Percentiles rank a stretch among this genome's conserved stretches.
These are phyloP conservation scores for Talaromyces sp. DNA, from an alignment of 2,329 filamentous ascomycete species.

Conservation along the genomic window DNA sequence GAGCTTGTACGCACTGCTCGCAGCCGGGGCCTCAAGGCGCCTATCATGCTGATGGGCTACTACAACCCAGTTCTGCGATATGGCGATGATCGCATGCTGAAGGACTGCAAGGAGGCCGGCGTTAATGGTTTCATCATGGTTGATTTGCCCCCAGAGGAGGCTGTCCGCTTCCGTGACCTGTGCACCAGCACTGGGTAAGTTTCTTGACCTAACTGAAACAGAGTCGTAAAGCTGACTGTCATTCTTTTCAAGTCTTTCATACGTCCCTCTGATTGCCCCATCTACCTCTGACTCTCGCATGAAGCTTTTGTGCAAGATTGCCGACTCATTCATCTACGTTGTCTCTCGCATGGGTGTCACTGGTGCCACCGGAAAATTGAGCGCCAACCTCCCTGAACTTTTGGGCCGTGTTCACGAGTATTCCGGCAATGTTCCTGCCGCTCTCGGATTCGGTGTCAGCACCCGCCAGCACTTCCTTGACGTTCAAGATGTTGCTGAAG, in stretches of 20 bases:
- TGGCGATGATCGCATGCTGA: slow-evolving; percentile 84
- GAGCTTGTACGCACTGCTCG: slow-evolving; percentile 83
- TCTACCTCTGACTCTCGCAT: slow-evolving; percentile 90
- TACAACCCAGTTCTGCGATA: slow-evolving; percentile 96
- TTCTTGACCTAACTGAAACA: neutral
- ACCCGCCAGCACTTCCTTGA: slow-evolving; percentile 91
- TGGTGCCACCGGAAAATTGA: slow-evolving; percentile 81
- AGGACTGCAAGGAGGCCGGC: slow-evolving; percentile 79
- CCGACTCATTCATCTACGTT: slow-evolving; percentile 98
- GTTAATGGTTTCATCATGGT: slow-evolving; percentile 98
- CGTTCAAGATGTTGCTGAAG: slow-evolving; percentile 81
- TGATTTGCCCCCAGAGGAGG: slow-evolving; percentile 93
- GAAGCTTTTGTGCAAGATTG: slow-evolving; percentile 93
- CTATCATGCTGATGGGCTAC: slow-evolving; percentile 96
- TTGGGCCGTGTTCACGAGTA: slow-evolving; percentile 86
- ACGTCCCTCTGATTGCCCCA: slow-evolving; percentile 94
- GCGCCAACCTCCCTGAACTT: slow-evolving; percentile 77
- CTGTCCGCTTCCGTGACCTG: slow-evolving; percentile 66
- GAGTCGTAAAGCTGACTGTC: neutral
- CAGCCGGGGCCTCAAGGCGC: slow-evolving; percentile 73
- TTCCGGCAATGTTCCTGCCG: slow-evolving; percentile 85
- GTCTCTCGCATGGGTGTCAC: slow-evolving; percentile 97
- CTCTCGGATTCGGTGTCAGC: slow-evolving; percentile 94
- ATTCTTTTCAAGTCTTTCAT: slow-evolving; percentile 67
- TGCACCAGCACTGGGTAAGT: slow-evolving; percentile 38